phyloP scores from a whole-genome alignment of 2,329 filamentous ascomycete species.

The Xylaria sp. region DNA sequence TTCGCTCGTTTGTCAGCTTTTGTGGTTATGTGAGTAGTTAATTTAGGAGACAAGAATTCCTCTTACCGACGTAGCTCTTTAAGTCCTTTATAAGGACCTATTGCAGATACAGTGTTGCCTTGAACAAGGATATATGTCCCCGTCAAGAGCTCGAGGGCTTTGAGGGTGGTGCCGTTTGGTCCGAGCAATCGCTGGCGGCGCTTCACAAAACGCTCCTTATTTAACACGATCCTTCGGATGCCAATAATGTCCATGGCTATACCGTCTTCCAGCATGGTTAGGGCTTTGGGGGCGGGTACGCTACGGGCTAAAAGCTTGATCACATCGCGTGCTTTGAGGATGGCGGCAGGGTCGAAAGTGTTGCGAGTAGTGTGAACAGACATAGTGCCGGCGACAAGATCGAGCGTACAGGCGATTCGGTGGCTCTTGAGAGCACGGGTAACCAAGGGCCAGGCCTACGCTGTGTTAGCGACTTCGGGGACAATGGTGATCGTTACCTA shows the following conservation, averaged over 20 bases:
- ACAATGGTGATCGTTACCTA: too few relatives aligned
- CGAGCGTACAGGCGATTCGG: too few relatives aligned
- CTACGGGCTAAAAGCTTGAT: constrained; percentile 92
- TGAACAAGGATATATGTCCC: constrained; percentile 91
- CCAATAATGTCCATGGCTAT: constrained; percentile 88
- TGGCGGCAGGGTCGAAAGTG: too few relatives aligned
- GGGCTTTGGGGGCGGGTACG: constrained; percentile 90
- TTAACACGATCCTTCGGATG: constrained; percentile 72
- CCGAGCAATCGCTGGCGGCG: constrained; percentile 91
- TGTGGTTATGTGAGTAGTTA: too few relatives aligned
- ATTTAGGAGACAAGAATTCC: too few relatives aligned
- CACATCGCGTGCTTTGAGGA: constrained; percentile 92
- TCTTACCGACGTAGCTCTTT: constrained; percentile 92
- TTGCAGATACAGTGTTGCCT: constrained; percentile 91
- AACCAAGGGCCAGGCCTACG: constrained; percentile 86
- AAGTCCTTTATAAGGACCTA: constrained; percentile 91
- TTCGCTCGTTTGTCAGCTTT: too few relatives aligned
- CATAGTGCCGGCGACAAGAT: too few relatives aligned
- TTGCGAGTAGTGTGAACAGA: too few relatives aligned
- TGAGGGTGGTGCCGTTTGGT: constrained; percentile 89
- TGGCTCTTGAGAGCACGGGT: constrained; percentile 88
- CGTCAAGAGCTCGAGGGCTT: constrained; percentile 84
- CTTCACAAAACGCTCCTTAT: constrained; percentile 97
- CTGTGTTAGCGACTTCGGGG: too few relatives aligned
- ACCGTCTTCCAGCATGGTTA: constrained; percentile 94